Evolutionary conservation across 2,329 filamentous ascomycete species (phyloP), one percentile per base, ranked within the genome.

Genomic region (Ceratocystis eucalypticola): DNA sequence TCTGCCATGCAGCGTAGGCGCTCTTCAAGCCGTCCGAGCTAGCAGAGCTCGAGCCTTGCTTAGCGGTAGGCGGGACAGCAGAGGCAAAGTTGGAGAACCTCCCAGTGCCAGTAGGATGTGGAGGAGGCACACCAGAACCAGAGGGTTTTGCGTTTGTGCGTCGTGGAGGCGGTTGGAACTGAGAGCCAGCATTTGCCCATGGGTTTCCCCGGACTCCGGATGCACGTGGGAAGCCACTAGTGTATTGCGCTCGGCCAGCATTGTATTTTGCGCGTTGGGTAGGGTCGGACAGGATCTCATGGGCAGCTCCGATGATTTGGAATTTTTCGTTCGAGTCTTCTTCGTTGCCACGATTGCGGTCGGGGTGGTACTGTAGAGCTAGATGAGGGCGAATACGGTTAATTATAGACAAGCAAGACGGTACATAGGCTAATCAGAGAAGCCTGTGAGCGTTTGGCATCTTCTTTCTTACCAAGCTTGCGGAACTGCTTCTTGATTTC

Each of bases 401-500:
- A 59, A 53, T 12, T 22, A 20, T 12, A 22, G 22, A 25, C 5
- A 25, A 5, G 48, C 20, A 28, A 25, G 48, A 8, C 10, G 48
- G 48, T 28, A 1, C 25, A 10, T 5, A 5, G 48, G 48, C 17
- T 15, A 2, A 20, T 15, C 17, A n/a, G 6, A 20, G 46, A 48
- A 17, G 20, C 46, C n/a, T 8, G n/a, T 22, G 37, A 28, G 10
- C 25, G 37, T 5, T 70, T 77, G 69, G 75, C 1, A 48, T 48
- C 72, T 59, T 68, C n/a, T 48, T 17, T 61, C 79, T 67, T 77
- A 90, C 88, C 88, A 72, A 96, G 82, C 75, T 91, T 91, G 70
- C 88, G 84, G 75, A 91, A 96, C 72, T 92, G 88, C 75, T 88
- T 94, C 78, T 90, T 93, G 73, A 96, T 86, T 50, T 94, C 89